A percentile compares a stretch with the other conserved stretches of the same genome.
Evolutionary conservation across 2,329 filamentous ascomycete genomes (phyloP).

Genomic region (Simplicillium sp.): DNA sequence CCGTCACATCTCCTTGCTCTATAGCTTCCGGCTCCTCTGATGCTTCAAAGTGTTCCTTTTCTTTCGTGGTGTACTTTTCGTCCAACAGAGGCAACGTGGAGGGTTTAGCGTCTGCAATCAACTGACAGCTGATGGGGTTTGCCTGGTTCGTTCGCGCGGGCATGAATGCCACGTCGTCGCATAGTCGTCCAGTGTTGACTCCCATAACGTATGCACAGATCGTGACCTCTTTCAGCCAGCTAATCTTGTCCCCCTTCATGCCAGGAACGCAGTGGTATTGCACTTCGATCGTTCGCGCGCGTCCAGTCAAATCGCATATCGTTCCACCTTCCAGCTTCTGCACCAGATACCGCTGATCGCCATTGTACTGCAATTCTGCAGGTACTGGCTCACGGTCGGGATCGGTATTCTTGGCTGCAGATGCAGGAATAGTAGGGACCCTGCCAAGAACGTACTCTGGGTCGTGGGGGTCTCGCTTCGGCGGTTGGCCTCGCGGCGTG

Average conservation of each 20-base stretch:
- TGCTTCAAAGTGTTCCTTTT: slow-evolving; percentile 19
- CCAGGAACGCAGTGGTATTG: slow-evolving; percentile 73
- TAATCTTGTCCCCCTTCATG: slow-evolving; percentile 63
- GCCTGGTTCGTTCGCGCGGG: slow-evolving; percentile 70
- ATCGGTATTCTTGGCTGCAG: slow-evolving; percentile 14
- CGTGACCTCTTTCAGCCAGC: slow-evolving; percentile 85
- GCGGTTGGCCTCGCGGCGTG: slow-evolving; percentile 57
- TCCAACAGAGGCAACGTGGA: slow-evolving; percentile 28
- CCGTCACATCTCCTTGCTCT: slow-evolving; percentile 30
- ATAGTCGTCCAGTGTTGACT: slow-evolving; percentile 79
- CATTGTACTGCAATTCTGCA: slow-evolving; percentile 69
- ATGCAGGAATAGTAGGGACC: slow-evolving; percentile 22
- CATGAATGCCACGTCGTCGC: slow-evolving; percentile 76
- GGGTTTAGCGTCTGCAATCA: slow-evolving; percentile 48
- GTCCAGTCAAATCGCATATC: slow-evolving; percentile 75
- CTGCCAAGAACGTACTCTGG: slow-evolving; percentile 70
- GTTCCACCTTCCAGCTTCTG: slow-evolving; percentile 75
- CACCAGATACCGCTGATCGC: slow-evolving; percentile 76
- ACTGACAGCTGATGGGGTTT: slow-evolving; percentile 67
- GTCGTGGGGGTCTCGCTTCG: slow-evolving; percentile 65
- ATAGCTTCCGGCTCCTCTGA: slow-evolving; percentile 8
- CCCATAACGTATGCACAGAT: slow-evolving; percentile 93
- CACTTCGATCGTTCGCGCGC: slow-evolving; percentile 74
- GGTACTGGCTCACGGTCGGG: slow-evolving; percentile 22
- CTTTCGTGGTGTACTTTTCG: slow-evolving; percentile 13